phyloP scores from a whole-genome alignment of 1,284 basidiomycete genomes.

The Cryptococcus sp. region DNA sequence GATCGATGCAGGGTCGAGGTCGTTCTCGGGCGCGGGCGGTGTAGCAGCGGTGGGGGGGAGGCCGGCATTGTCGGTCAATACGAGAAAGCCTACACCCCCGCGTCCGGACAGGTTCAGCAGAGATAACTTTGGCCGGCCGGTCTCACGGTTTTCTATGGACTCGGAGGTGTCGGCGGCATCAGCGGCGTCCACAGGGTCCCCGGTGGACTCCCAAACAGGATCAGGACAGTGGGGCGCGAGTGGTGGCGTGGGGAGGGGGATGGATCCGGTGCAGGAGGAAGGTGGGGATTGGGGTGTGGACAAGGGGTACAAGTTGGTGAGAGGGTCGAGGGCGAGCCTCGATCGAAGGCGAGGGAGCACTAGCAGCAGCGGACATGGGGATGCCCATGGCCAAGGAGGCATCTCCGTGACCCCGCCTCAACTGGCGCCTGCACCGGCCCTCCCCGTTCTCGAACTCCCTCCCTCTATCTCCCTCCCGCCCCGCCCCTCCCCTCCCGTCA shows the following conservation, averaged over 20 bases:
- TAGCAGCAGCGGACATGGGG: neutral
- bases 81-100: slow-evolving; percentile 24
- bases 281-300: neutral
- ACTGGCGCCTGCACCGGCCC: slow-evolving; percentile 14
- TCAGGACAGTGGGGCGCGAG: neutral
- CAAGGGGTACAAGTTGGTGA: neutral
- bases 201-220: neutral
- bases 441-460: slow-evolving; percentile 30
- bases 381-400: neutral
- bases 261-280: slow-evolving; percentile 13
- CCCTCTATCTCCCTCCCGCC: slow-evolving; percentile 18
- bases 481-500: neutral
- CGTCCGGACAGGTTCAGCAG: slow-evolving; percentile 34
- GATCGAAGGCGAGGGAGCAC: neutral
- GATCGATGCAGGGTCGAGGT: neutral
- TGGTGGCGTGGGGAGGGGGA: neutral
- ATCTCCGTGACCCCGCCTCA: neutral
- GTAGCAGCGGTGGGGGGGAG: neutral
- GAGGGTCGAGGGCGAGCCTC: neutral
- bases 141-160: slow-evolving; percentile 42
- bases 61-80: slow-evolving; percentile 13
- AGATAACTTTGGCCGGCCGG: slow-evolving; percentile 31
- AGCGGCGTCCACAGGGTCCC: neutral
- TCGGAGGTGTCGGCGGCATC: slow-evolving; percentile 25
- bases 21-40: neutral